phyloP scores from a whole-genome alignment of 1,284 basidiomycete species.

The Fomitopsis pinicola region DNA sequence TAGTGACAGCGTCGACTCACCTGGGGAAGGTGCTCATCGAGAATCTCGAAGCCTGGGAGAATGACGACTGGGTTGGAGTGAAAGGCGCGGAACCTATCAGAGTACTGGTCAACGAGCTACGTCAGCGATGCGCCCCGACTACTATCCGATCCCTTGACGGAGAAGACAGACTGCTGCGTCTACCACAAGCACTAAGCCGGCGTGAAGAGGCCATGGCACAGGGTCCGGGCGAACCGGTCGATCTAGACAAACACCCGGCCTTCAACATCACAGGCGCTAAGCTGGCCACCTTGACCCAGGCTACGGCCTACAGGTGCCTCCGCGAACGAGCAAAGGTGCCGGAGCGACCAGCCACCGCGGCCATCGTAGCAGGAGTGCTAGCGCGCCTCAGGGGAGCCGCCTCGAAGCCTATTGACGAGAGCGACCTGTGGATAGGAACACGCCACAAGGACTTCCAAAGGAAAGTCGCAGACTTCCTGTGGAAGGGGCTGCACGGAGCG shows the following conservation, averaged over 20 bases:
- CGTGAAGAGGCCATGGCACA: no score
- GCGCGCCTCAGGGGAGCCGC: neutral
- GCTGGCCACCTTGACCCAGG: no score
- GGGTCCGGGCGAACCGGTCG: no score
- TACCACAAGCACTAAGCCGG: no score
- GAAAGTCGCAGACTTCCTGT: slow-evolving; percentile 27
- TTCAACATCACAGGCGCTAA: no score
- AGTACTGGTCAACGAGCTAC: neutral
- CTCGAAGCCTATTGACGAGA: no score
- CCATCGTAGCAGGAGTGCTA: no score
- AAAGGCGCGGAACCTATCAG: neutral
- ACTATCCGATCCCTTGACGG: neutral
- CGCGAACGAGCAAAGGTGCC: no score
- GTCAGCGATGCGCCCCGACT: neutral
- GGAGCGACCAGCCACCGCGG: no score
- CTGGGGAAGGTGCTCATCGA: no score
- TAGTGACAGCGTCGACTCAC: neutral
- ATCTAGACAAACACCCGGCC: no score
- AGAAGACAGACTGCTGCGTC: neutral
- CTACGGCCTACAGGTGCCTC: no score
- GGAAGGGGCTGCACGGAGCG: slow-evolving; percentile 28
- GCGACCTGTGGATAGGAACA: slow-evolving; percentile 11
- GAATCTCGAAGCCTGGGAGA: neutral
- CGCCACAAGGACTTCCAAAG: slow-evolving; percentile 20
- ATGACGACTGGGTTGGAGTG: neutral